phyloP scores from a whole-genome alignment of 176 grass and related monocot genomes.

The Ensete ventricosum region DNA sequence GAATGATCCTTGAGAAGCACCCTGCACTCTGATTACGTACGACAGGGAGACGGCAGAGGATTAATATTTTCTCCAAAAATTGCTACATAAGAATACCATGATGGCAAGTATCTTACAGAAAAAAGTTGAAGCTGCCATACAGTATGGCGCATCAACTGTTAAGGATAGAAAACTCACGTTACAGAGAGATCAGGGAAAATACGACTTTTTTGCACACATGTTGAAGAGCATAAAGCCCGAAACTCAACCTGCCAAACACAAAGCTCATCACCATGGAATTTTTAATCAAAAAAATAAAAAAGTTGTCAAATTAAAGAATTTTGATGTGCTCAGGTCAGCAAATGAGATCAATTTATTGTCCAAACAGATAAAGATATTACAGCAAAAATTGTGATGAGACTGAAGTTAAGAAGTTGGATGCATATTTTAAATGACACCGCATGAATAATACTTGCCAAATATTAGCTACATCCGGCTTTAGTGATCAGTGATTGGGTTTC shows the following conservation, averaged over 20 bases:
- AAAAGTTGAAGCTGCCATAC: neutral
- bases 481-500: neutral
- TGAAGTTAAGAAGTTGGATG: neutral
- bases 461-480: neutral
- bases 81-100: neutral
- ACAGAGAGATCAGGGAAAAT: constrained; percentile 78
- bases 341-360: neutral
- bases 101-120: neutral
- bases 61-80: neutral
- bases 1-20: neutral
- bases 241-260: constrained; percentile 72
- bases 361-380: neutral
- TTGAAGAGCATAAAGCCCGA: constrained; percentile 59
- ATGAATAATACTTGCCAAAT: neutral
- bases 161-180: constrained; percentile 43
- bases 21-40: neutral
- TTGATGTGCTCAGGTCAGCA: neutral
- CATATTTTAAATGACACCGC: neutral
- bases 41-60: neutral
- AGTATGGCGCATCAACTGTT: neutral
- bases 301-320: neutral
- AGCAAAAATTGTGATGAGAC: neutral
- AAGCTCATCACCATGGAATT: neutral
- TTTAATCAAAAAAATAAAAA: constrained; percentile 3
- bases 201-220: constrained; percentile 63